phyloP scores from a whole-genome alignment of 2,329 filamentous ascomycete genomes.

The Magnaporthales sp. region DNA sequence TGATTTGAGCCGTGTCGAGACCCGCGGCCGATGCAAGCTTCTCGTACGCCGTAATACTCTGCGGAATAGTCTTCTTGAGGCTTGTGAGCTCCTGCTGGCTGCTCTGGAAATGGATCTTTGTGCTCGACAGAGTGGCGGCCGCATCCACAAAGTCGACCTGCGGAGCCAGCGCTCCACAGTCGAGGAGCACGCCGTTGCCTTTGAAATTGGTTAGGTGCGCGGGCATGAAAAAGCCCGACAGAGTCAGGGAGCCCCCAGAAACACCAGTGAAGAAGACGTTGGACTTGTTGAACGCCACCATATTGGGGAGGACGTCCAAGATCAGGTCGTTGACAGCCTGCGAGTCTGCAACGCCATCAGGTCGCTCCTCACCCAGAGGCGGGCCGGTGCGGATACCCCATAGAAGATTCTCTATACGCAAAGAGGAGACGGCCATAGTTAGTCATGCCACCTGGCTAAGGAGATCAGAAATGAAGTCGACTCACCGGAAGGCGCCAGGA shows the following conservation, averaged over 20 bases:
- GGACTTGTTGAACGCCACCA: slow-evolving; percentile 42
- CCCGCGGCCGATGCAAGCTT: slow-evolving; percentile 33
- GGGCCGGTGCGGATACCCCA: slow-evolving; percentile 53
- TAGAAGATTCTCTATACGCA: slow-evolving; percentile 31
- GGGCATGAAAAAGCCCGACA: slow-evolving; percentile 50
- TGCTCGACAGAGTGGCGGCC: slow-evolving; percentile 28
- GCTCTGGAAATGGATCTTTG: slow-evolving; percentile 47
- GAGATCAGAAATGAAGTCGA: neutral
- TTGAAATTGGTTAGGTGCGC: slow-evolving; percentile 42
- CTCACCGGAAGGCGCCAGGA: slow-evolving; percentile 36
- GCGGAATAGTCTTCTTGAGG: slow-evolving; percentile 41
- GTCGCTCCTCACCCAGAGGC: slow-evolving; percentile 39
- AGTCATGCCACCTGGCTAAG: neutral
- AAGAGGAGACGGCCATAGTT: neutral
- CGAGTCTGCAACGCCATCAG: slow-evolving; percentile 46
- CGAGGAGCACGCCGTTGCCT: slow-evolving; percentile 40
- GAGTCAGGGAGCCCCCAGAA: slow-evolving; percentile 42
- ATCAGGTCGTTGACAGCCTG: slow-evolving; percentile 46
- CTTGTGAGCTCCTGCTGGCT: slow-evolving; percentile 39
- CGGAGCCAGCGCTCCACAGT: slow-evolving; percentile 45
- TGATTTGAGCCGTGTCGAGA: slow-evolving; percentile 33
- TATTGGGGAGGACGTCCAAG: slow-evolving; percentile 36
- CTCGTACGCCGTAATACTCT: slow-evolving; percentile 42
- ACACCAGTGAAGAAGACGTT: slow-evolving; percentile 51
- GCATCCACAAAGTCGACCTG: slow-evolving; percentile 40